phyloP scores from a whole-genome alignment of 345 rosid species.

The Litchi chinensis region DNA sequence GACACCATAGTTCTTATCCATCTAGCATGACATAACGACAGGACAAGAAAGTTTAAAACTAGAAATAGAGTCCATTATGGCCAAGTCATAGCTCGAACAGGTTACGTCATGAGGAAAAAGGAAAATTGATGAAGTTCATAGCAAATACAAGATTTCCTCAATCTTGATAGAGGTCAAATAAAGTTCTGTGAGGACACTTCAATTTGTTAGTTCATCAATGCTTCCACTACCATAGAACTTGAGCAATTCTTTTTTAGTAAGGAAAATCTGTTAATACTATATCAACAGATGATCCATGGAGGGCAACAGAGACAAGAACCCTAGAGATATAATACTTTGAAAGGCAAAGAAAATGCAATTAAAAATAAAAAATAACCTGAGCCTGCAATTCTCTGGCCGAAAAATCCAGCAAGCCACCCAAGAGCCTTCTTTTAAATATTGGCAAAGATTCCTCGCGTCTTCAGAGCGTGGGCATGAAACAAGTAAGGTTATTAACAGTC shows the following conservation, averaged over 20 bases:
- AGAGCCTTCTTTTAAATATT: conserved; percentile 90
- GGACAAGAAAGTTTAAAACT: background rate
- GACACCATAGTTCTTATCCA: background rate
- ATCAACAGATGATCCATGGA: background rate
- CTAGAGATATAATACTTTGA: background rate
- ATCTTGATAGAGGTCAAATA: background rate
- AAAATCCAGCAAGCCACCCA: conserved; percentile 93
- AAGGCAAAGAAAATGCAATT: conserved; percentile 13
- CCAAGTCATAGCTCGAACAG: background rate
- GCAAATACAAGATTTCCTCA: background rate
- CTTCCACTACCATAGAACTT: background rate
- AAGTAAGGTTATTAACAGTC: conserved; percentile 21
- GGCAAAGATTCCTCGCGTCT: conserved; percentile 99
- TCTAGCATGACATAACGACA: background rate
- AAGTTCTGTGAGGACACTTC: background rate
- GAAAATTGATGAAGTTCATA: background rate
- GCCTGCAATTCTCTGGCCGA: conserved; percentile 96
- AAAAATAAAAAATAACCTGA: conserved; percentile 57
- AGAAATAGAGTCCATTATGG: background rate
- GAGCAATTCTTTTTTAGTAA: background rate
- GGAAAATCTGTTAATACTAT: background rate
- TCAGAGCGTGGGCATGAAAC: conserved; percentile 34
- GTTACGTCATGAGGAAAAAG: background rate
- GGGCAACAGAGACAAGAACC: background rate
- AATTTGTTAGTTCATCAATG: background rate